phyloP scores from a whole-genome alignment of 2,329 filamentous ascomycete genomes.

The Cladosporium sp. region DNA sequence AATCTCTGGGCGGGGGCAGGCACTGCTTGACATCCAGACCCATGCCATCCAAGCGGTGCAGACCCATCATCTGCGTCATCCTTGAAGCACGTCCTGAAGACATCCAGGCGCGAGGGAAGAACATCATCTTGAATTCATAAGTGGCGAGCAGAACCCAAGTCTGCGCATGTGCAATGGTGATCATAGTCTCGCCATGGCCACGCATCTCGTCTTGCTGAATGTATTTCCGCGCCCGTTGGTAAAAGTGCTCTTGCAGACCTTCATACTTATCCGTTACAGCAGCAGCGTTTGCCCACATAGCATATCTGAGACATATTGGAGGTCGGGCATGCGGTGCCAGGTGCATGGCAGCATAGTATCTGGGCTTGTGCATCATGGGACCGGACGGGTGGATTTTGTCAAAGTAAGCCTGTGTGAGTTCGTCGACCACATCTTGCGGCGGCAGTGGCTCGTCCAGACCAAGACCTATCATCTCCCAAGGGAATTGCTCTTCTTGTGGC shows the following conservation, averaged over 20 bases:
- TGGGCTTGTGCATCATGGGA: conserved; percentile 84
- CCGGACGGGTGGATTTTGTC: conserved; percentile 81
- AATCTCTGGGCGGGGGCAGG: conserved; percentile 78
- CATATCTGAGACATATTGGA: conserved; percentile 83
- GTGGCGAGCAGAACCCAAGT: conserved; percentile 72
- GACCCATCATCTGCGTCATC: conserved; percentile 83
- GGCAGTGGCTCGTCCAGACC: conserved; percentile 80
- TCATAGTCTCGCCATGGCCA: conserved; percentile 83
- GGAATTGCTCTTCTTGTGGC: conserved; percentile 44
- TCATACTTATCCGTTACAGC: conserved; percentile 77
- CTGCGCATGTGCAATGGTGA: conserved; percentile 82
- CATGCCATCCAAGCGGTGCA: conserved; percentile 78
- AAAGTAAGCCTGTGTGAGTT: conserved; percentile 84
- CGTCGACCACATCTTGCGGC: conserved; percentile 74
- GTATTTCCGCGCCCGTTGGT: conserved; percentile 84
- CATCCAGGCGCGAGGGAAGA: conserved; percentile 93
- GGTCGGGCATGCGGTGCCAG: conserved; percentile 81
- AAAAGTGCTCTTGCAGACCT: conserved; percentile 80
- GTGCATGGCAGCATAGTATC: conserved; percentile 85
- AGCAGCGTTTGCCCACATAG: conserved; percentile 93
- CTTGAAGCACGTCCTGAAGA: conserved; percentile 79
- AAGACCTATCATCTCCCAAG: conserved; percentile 81
- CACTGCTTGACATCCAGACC: conserved; percentile 92
- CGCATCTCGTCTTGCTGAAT: conserved; percentile 85
- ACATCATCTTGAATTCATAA: conserved; percentile 98